These are phyloP conservation scores for Zancudomyces culisetae DNA, from an alignment of 371 early-diverging fungal genomes.

Conservation along the genomic window DNA sequence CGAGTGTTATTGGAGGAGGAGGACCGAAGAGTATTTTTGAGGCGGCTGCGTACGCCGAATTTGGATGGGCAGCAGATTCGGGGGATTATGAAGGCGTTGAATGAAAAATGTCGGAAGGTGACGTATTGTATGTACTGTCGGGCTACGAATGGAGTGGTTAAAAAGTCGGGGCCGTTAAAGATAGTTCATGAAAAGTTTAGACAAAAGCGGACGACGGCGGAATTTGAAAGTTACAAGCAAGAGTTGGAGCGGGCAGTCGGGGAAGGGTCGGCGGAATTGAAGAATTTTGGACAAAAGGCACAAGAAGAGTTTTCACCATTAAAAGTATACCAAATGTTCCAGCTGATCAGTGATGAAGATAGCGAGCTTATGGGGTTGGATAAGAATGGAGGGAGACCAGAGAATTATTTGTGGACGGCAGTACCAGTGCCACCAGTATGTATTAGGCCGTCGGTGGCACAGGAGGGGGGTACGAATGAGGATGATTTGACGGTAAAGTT, in stretches of 20 bases:
- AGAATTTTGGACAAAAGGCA: constrained; percentile 56
- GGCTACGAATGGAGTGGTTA: constrained; percentile 74
- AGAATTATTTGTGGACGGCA: constrained; percentile 79
- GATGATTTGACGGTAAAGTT: constrained; percentile 98
- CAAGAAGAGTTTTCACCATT: constrained; percentile 93
- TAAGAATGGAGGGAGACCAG: constrained; percentile 70
- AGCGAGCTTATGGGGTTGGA: constrained; percentile 88
- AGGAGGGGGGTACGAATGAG: constrained; percentile 90
- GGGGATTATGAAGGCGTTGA: constrained; percentile 63
- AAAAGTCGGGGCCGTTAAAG: constrained; percentile 91
- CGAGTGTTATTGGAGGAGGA: constrained; percentile 71
- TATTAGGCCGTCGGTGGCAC: constrained; percentile 93
- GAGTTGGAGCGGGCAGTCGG: constrained; percentile 53
- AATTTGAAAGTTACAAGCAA: constrained; percentile 45
- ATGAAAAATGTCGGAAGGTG: constrained; percentile 76
- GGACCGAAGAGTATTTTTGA: constrained; percentile 48
- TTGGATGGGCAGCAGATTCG: constrained; percentile 64
- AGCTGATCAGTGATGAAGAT: constrained; percentile 58
- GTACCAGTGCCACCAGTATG: constrained; percentile 94
- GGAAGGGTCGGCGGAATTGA: constrained; percentile 51
- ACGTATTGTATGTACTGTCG: constrained; percentile 74
- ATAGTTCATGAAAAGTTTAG: constrained; percentile 90
- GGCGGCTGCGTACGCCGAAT: constrained; percentile 49
- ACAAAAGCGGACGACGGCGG: constrained; percentile 51
- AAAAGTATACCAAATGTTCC: constrained; percentile 67